phyloP scores from a whole-genome alignment of 192 early-diverging fungal species.

The Coemansia reversa region DNA sequence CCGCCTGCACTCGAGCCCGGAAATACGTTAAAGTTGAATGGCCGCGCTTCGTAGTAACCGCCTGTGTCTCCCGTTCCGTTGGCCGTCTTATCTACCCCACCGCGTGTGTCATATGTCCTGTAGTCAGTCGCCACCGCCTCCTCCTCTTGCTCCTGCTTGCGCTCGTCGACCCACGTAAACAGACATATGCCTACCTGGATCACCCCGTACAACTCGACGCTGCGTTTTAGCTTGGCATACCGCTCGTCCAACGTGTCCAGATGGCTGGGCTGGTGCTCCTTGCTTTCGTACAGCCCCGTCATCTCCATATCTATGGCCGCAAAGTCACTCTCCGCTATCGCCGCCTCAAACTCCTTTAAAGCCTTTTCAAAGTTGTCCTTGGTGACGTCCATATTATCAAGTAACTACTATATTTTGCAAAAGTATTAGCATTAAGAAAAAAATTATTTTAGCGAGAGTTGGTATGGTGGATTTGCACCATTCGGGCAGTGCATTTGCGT shows the following conservation, averaged over 20 bases:
- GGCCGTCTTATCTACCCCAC: neutral
- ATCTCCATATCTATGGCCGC: slow-evolving; percentile 51
- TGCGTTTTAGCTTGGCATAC: slow-evolving; percentile 57
- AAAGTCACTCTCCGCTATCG: slow-evolving; percentile 38
- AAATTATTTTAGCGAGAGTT: neutral
- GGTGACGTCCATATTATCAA: slow-evolving; percentile 40
- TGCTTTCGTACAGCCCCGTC: slow-evolving; percentile 45
- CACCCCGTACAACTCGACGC: slow-evolving; percentile 58
- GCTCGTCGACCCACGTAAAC: slow-evolving; percentile 66
- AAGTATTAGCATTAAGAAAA: neutral
- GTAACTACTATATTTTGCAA: neutral
- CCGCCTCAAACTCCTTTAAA: slow-evolving; percentile 25
- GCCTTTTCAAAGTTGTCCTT: slow-evolving; percentile 33
- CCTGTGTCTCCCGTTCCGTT: neutral
- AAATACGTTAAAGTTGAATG: slow-evolving; percentile 92
- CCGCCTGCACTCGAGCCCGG: slow-evolving; percentile 50
- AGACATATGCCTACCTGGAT: slow-evolving; percentile 83
- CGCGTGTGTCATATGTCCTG: no score
- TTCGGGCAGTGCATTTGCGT: no score
- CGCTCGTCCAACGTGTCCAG: slow-evolving; percentile 59
- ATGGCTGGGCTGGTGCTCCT: slow-evolving; percentile 25
- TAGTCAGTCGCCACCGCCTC: neutral
- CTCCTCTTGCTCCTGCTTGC: slow-evolving; percentile 2
- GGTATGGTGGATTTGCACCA: no score
- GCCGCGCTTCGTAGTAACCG: slow-evolving; percentile 66